Percentiles rank a stretch among this genome's conserved stretches.
phyloP scores from a whole-genome alignment of 2,329 filamentous ascomycete species.

The Fusarium aywerte region DNA sequence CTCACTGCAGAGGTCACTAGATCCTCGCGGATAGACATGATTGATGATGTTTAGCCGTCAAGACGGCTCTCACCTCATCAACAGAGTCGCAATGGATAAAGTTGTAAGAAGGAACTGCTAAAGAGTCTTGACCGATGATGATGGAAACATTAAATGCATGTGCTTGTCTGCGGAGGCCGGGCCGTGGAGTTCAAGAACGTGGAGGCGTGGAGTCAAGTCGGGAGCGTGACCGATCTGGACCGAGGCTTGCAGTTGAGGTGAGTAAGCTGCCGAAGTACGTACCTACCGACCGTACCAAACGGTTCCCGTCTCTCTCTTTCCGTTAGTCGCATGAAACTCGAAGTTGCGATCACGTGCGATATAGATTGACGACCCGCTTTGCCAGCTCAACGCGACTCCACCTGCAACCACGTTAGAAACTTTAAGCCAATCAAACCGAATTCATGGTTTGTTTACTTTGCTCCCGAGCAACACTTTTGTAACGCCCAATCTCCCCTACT shows the following conservation, averaged over 20 bases:
- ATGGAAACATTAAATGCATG: constrained; percentile 44
- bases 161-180: constrained; percentile 43
- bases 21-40: constrained; percentile 93
- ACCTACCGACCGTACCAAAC: constrained; percentile 14
- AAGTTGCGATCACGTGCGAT: constrained; percentile 26
- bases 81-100: constrained; percentile 20
- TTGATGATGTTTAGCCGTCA: constrained; percentile 36
- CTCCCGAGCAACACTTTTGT: constrained; percentile 52
- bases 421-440: constrained; percentile 44
- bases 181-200: constrained; percentile 35
- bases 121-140: constrained; percentile 27
- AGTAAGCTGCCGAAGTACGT: constrained; percentile 28
- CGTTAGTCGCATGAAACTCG: constrained; percentile 1
- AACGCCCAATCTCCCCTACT: constrained; percentile 30
- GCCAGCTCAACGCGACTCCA: constrained; percentile 33
- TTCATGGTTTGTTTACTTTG: constrained; percentile 57
- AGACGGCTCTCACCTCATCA: constrained; percentile 43
- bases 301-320: background rate
- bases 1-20: constrained; percentile 82
- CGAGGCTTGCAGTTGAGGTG: constrained; percentile 46
- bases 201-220: constrained; percentile 43
- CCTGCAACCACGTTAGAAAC: background rate
- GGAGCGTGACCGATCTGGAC: constrained; percentile 47
- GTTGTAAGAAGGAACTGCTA: constrained; percentile 3
- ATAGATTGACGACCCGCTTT: constrained; percentile 3